Percentiles rank a stretch among this genome's conserved stretches.
phyloP scores from a whole-genome alignment of 73 alveolate genomes.

The Paramecium tetraurelia region DNA sequence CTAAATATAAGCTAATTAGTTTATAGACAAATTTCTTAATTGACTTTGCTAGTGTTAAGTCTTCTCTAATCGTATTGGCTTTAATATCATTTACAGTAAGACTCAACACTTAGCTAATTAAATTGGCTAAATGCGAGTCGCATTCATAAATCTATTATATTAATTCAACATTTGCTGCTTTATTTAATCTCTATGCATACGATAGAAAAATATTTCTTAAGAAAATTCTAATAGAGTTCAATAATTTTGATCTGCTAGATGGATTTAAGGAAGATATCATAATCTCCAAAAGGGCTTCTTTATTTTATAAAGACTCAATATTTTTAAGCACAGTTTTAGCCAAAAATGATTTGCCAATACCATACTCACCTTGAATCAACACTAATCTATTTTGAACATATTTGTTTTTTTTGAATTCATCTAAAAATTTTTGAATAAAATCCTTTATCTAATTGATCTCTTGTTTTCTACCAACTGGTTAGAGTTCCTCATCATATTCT shows the following conservation, averaged over 20 bases:
- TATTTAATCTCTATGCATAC: neutral
- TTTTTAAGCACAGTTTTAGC: neutral
- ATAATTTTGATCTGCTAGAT: neutral
- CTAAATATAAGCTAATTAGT: neutral
- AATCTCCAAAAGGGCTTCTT: neutral
- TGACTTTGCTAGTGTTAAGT: neutral
- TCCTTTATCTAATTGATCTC: neutral
- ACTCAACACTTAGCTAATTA: neutral
- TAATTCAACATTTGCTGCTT: neutral
- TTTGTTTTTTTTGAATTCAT: neutral
- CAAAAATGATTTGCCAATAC: conserved; percentile 19
- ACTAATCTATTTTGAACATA: neutral
- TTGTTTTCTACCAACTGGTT: neutral
- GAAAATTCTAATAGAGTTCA: conserved; percentile 1
- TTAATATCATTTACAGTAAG: neutral
- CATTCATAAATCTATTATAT: neutral
- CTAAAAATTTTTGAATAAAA: neutral
- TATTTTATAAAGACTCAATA: neutral
- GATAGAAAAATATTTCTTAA: conserved; percentile 19
- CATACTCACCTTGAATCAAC: neutral
- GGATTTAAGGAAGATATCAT: conserved; percentile 2
- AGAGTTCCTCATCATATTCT: neutral
- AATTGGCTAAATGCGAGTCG: neutral
- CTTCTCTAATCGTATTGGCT: neutral
- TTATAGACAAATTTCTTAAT: neutral